Evolutionary conservation across 495 filamentous ascomycete species (phyloP).

Genomic region (Podospora tetraspora): DNA sequence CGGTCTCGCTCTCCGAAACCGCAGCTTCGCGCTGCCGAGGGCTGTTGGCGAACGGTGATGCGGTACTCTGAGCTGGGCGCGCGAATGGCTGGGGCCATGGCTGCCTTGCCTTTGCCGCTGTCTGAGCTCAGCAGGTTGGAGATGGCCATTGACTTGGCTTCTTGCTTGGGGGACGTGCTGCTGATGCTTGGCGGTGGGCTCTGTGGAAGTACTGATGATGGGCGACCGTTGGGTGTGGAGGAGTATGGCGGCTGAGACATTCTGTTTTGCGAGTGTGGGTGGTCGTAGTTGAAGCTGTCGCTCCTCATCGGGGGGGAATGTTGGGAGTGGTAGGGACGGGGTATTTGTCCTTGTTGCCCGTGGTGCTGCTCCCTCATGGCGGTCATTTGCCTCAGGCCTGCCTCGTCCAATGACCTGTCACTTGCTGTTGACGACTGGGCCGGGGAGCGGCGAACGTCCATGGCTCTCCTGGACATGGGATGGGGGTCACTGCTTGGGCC

Average conservation of each 20-base stretch:
- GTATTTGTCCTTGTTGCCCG: constrained; percentile 12
- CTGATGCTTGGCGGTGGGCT: constrained; percentile 25
- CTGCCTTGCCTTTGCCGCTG: constrained; percentile 25
- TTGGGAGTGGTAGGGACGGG: constrained; percentile 21
- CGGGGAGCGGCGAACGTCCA: constrained; percentile 34
- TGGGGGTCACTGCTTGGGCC: constrained; percentile 31
- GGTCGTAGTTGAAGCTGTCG: constrained; percentile 18
- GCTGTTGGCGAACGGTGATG: constrained; percentile 83
- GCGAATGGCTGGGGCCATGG: constrained; percentile 9
- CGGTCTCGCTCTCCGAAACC: constrained; percentile 92
- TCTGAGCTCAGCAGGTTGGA: constrained; percentile 40
- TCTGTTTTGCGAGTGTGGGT: constrained; percentile 11
- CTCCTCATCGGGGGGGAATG: constrained; percentile 23
- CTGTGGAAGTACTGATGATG: constrained; percentile 14
- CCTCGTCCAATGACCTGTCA: constrained; percentile 34
- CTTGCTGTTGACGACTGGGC: constrained; percentile 33
- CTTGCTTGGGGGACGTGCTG: constrained; percentile 29
- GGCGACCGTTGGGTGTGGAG: constrained; percentile 13
- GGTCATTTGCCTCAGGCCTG: constrained; percentile 25
- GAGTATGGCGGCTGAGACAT: constrained; percentile 12
- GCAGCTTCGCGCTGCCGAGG: constrained; percentile 82
- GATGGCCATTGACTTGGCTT: constrained; percentile 42
- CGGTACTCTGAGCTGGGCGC: constrained; percentile 24
- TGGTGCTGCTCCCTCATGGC: constrained; percentile 20
- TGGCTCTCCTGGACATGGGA: constrained; percentile 27